Conservation (phyloP, 2,329 filamentous ascomycete species). For the Fusarium luffae region DNA sequence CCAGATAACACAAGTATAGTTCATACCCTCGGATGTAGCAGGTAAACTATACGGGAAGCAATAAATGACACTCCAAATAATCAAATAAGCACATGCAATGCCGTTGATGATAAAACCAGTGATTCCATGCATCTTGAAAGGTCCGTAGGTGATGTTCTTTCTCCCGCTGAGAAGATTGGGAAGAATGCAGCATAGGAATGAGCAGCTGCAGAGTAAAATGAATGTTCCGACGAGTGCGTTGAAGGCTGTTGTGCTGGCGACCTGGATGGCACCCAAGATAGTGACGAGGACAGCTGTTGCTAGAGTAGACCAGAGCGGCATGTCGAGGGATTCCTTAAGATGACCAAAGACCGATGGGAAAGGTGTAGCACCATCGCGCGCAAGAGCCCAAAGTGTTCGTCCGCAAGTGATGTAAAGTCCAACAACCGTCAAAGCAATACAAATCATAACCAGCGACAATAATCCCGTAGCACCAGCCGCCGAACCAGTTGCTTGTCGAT, state of each 20-base stretch:
- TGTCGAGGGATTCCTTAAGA: constrained; percentile 47
- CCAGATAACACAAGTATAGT: constrained; percentile 60
- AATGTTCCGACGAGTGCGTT: constrained; percentile 70
- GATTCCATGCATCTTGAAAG: constrained; percentile 64
- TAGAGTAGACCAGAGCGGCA: constrained; percentile 60
- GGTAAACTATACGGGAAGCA: constrained; percentile 66
- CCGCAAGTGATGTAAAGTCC: constrained; percentile 54
- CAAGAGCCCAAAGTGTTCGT: constrained; percentile 55
- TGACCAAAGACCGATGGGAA: constrained; percentile 46
- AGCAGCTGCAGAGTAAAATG: constrained; percentile 51
- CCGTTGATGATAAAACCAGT: constrained; percentile 63
- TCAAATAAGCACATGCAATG: constrained; percentile 66
- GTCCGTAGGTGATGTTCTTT: constrained; percentile 59
- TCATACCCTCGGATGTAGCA: constrained; percentile 61
- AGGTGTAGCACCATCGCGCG: constrained; percentile 54
- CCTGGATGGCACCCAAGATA: constrained; percentile 71
- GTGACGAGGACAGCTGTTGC: constrained; percentile 59
- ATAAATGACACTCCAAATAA: constrained; percentile 71
- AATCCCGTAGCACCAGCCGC: constrained; percentile 62
- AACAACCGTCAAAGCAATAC: constrained; percentile 51
- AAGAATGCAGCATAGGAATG: constrained; percentile 71
- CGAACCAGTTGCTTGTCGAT: constrained; percentile 67
- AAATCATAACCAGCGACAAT: constrained; percentile 55
- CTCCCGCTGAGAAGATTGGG: constrained; percentile 61
- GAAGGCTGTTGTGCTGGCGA: constrained; percentile 74